Base-by-base conservation (phyloP, 768 basidiomycete genomes). In the Boletus coccyginus region DNA sequence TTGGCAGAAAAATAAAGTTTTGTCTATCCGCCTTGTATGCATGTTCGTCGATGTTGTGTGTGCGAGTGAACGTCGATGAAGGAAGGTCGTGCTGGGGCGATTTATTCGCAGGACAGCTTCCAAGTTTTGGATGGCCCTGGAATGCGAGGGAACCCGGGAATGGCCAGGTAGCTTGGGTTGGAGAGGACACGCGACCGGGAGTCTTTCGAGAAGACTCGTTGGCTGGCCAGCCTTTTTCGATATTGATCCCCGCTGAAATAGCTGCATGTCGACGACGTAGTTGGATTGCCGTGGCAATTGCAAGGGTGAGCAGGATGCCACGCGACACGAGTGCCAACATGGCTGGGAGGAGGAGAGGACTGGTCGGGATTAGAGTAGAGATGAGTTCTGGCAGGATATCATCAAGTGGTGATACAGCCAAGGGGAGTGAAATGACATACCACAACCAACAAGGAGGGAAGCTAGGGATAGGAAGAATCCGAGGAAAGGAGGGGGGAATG, bases 141-240 rank as follows among this genome's bases (percentile, higher is more conserved):
- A 59, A 46, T 19, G 62, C 61, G 9, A 71, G 67, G 17, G 67
- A 66, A 48, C 62, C 70, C 10, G 70, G 70, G 49, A 71, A 71
- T 21, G 70, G 70, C 70, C 70, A 73, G 2, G 70, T 71, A 21
- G 53, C 69, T 19, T 53, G 59, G 17, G 70, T 71, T 29, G 70
- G 67, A 36, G 71, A 71, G 24, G 69, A 69, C 35, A 67, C 61
- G 6, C 71, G 60, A 8, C 55, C 52, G 4, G 53, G 50, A 29
- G 43, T 47, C 44, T 51, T 57, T 53, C 29, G 43, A 36, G 54
- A 42, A 14, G 53, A 43, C 7, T 49, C 50, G 19, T 51, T 40
- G 24, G 36, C 38, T 42, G 46, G 19, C 12, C 0, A 5, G 24
- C 48, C 55, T 39, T 68, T 71, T 55, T 68, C 70, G 12, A 39